A percentile compares a stretch with the other conserved stretches of the same genome.
phyloP scores from a whole-genome alignment of 805 yeast genomes.

The Scheffersomyces stipitis region DNA sequence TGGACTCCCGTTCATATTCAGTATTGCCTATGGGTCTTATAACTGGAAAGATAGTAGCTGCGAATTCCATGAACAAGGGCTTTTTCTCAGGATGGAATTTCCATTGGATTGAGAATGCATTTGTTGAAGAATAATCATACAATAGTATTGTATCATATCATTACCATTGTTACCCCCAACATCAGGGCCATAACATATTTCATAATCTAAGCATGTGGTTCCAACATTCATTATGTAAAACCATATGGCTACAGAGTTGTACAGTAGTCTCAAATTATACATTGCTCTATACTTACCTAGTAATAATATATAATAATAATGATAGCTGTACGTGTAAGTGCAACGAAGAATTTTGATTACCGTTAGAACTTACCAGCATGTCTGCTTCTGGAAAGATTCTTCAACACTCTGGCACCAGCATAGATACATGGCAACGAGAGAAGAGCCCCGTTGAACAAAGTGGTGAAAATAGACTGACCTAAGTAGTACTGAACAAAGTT shows the following conservation, averaged over 20 bases:
- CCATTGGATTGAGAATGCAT: slow-evolving; percentile 55
- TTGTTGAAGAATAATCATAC: slow-evolving; percentile 45
- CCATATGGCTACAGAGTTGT: too few species aligned
- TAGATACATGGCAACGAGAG: slow-evolving; percentile 55
- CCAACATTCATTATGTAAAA: too few species aligned
- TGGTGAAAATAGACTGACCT: slow-evolving; percentile 58
- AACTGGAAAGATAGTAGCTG: slow-evolving; percentile 83
- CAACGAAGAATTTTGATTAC: too few species aligned
- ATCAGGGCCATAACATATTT: too few species aligned
- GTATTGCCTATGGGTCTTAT: slow-evolving; percentile 88
- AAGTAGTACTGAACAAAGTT: slow-evolving; percentile 58
- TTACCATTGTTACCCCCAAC: too few species aligned
- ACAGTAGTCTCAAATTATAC: too few species aligned
- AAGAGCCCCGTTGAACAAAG: slow-evolving; percentile 48
- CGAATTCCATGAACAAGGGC: slow-evolving; percentile 50
- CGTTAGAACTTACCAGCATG: slow-evolving; percentile 24
- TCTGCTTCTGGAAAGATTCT: slow-evolving; percentile 40
- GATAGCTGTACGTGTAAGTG: too few species aligned
- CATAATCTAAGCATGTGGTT: too few species aligned
- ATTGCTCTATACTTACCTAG: too few species aligned
- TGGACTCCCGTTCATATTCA: slow-evolving; percentile 88
- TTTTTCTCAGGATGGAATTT: slow-evolving; percentile 49
- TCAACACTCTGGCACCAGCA: slow-evolving; percentile 66
- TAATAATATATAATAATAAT: too few species aligned
- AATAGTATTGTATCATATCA: too few species aligned